Percentiles rank a stretch among this genome's conserved stretches.
phyloP scores from a whole-genome alignment of 2,329 filamentous ascomycete species.

The Mycosphaerella arachidis region DNA sequence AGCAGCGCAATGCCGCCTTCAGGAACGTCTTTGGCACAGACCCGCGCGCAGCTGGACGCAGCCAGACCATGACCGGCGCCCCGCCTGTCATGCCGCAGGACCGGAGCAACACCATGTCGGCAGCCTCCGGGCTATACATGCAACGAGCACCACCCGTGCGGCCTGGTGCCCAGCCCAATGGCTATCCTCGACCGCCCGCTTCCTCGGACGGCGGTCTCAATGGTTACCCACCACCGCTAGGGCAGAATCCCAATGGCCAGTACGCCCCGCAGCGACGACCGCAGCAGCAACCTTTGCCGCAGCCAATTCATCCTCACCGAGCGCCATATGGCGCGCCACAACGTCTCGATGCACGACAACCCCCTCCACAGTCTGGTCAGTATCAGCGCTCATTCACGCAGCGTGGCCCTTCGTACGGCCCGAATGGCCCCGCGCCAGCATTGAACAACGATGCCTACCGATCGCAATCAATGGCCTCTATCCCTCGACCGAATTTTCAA shows the following conservation, averaged over 20 bases:
- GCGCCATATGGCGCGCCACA: conserved; percentile 69
- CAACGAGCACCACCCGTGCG: conserved; percentile 58
- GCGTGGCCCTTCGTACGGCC: conserved; percentile 25
- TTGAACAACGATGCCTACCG: conserved; percentile 81
- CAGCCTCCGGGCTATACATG: conserved; percentile 48
- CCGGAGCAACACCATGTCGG: conserved; percentile 66
- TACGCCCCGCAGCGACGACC: conserved; percentile 41
- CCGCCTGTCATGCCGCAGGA: conserved; percentile 58
- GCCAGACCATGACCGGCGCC: conserved; percentile 90
- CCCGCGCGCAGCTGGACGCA: conserved; percentile 73
- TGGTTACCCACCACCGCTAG: conserved; percentile 29
- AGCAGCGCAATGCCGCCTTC: conserved; percentile 88
- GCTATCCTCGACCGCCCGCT: conserved; percentile 34
- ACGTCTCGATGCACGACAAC: conserved; percentile 60
- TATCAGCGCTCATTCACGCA: conserved; percentile 37
- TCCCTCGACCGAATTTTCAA: conserved; percentile 68
- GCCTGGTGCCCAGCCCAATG: conserved; percentile 34
- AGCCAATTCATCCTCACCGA: conserved; percentile 59
- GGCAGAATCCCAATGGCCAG: conserved; percentile 29
- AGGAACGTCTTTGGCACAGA: conserved; percentile 90
- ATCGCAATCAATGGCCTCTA: conserved; percentile 85
- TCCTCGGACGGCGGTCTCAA: conserved; percentile 25
- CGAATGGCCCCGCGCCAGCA: conserved; percentile 58
- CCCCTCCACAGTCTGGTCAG: conserved; percentile 45
- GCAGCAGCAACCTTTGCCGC: conserved; percentile 46